These are phyloP conservation scores for Quercus phellos DNA, from an alignment of 331 rosid genomes.

Conservation along the genomic window DNA sequence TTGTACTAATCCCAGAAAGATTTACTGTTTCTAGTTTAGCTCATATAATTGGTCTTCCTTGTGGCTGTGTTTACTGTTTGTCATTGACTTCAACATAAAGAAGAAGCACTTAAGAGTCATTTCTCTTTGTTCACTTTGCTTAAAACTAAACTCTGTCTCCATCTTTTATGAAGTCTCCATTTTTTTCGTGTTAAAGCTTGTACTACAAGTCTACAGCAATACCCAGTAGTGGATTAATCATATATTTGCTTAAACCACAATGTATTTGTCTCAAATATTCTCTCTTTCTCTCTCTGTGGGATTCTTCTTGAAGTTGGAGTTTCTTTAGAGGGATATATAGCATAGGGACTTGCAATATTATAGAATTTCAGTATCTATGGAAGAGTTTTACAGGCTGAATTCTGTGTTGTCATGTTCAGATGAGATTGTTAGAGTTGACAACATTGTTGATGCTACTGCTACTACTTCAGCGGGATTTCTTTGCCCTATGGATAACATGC, in stretches of 20 bases:
- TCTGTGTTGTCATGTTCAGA: constrained; percentile 15
- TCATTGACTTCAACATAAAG: not conserved
- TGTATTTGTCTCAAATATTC: not conserved
- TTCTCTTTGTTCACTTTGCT: not conserved
- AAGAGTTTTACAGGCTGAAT: constrained; percentile 31
- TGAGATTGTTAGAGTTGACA: constrained; percentile 22
- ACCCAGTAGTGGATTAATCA: not conserved
- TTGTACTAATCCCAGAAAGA: not conserved
- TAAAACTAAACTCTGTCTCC: not conserved
- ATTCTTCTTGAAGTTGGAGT: not conserved
- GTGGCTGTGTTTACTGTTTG: not conserved
- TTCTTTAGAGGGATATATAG: not conserved
- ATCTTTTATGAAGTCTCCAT: not conserved
- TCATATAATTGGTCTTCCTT: not conserved
- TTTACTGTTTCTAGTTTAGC: not conserved
- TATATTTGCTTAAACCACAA: not conserved
- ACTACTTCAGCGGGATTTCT: constrained; percentile 23
- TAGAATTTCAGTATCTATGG: constrained; percentile 24
- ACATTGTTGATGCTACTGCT: constrained; percentile 4
- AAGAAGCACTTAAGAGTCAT: not conserved
- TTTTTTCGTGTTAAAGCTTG: too few species aligned
- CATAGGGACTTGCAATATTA: not conserved
- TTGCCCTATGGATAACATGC: constrained; percentile 24
- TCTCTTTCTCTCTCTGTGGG: not conserved
- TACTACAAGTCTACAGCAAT: too few species aligned